Conservation (phyloP, 2,329 filamentous ascomycete genomes). For the Cordyceps militaris region DNA sequence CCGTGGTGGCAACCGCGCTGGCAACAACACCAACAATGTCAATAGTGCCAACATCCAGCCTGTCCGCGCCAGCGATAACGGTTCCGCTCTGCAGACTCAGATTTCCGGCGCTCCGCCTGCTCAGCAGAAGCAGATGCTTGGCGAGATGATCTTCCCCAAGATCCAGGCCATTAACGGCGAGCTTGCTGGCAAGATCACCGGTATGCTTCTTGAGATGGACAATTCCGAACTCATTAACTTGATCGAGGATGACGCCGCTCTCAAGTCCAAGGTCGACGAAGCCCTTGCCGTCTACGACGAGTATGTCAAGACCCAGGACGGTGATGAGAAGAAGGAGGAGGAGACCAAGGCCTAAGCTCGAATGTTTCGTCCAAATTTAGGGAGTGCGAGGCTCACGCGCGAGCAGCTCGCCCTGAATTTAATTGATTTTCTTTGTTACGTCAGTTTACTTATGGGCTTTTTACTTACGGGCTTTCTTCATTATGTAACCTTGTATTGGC, state of each 20-base stretch:
- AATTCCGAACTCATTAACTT: conserved; percentile 90
- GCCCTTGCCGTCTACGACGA: conserved; percentile 96
- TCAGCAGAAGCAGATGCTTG: conserved; percentile 98
- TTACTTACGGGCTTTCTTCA: neutral
- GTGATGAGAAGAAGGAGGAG: conserved; percentile 46
- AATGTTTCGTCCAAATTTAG: conserved; percentile 12
- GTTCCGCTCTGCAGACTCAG: conserved; percentile 45
- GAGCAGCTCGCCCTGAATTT: conserved; percentile 12
- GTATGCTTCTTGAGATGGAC: conserved; percentile 99
- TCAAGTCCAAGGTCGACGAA: conserved; percentile 94
- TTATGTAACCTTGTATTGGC: conserved; percentile 2
- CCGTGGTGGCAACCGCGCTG: conserved; percentile 38
- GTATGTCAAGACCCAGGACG: conserved; percentile 69
- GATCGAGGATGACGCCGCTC: conserved; percentile 80
- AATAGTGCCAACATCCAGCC: conserved; percentile 35
- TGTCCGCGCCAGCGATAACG: conserved; percentile 34
- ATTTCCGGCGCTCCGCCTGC: conserved; percentile 50
- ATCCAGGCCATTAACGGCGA: conserved; percentile 92
- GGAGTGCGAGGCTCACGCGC: conserved; percentile 33
- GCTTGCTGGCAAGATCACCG: conserved; percentile 97
- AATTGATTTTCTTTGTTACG: conserved; percentile 19
- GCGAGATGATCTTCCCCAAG: conserved; percentile 97
- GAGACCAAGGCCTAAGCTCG: conserved; percentile 33
- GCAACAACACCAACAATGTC: conserved; percentile 37
- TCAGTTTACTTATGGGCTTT: conserved; percentile 12